Conservation (phyloP, 108 stramenopile species). For the Skeletonema marinoi region DNA sequence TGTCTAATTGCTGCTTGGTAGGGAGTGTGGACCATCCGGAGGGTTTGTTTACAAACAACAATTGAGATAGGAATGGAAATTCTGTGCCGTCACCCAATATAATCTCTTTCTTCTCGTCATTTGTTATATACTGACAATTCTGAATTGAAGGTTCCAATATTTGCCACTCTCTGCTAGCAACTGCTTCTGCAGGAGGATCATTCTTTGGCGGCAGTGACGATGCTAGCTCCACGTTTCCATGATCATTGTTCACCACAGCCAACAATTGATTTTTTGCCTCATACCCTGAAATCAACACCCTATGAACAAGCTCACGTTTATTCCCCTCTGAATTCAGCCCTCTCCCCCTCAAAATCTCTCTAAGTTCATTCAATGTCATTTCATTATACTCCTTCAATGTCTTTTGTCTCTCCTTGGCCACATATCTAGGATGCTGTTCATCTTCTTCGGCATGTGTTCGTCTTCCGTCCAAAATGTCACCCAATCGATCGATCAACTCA, state of each 20-base stretch:
- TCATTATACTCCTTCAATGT: background rate
- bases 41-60: slow-evolving; percentile 46
- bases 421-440: background rate
- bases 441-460: background rate
- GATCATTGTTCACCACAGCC: background rate
- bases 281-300: background rate
- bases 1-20: slow-evolving; percentile 26
- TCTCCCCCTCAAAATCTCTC: background rate
- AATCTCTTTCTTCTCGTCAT: background rate
- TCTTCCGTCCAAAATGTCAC: background rate
- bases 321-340: background rate
- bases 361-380: background rate
- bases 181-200: background rate
- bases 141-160: background rate
- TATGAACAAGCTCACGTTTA: background rate
- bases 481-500: slow-evolving; percentile 9
- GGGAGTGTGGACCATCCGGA: slow-evolving; percentile 42
- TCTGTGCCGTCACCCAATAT: slow-evolving; percentile 6
- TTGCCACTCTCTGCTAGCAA: background rate
- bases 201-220: background rate
- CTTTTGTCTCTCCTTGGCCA: background rate
- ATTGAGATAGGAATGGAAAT: slow-evolving; percentile 25
- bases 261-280: background rate
- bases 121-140: background rate
- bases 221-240: background rate